These are phyloP conservation scores for Metarhizium anisopliae DNA, from an alignment of 2,329 filamentous ascomycete genomes.

Conservation along the genomic window DNA sequence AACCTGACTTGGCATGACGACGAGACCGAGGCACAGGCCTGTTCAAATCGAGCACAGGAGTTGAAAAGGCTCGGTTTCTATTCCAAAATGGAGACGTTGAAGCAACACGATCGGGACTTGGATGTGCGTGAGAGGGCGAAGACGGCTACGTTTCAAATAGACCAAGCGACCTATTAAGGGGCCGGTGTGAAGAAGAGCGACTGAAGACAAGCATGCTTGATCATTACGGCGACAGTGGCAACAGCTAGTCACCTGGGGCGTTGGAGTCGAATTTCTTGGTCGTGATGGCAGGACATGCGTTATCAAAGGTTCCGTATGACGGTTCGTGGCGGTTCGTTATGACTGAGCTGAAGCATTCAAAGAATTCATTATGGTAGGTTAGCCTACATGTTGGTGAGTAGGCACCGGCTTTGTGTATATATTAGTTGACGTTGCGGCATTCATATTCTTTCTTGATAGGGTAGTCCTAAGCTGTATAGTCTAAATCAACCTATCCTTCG, in stretches of 20 bases:
- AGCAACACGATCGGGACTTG: slow-evolving; percentile 60
- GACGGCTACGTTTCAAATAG: slow-evolving; percentile 66
- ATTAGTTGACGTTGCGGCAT: neutral
- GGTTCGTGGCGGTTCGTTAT: neutral
- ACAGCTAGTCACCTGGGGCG: neutral
- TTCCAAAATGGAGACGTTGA: slow-evolving; percentile 52
- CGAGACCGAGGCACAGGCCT: slow-evolving; percentile 53
- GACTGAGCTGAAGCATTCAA: no score
- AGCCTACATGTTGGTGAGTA: neutral
- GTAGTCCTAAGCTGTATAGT: neutral
- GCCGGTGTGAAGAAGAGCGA: neutral
- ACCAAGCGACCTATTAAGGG: slow-evolving; percentile 24
- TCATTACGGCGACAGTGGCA: neutral
- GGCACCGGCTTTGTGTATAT: neutral
- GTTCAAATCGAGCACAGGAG: slow-evolving; percentile 56
- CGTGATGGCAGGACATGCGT: neutral
- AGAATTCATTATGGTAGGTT: neutral
- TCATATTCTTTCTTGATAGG: neutral
- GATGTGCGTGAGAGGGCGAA: slow-evolving; percentile 82
- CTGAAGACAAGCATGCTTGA: neutral
- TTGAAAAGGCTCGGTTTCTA: slow-evolving; percentile 65
- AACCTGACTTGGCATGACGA: slow-evolving; percentile 83
- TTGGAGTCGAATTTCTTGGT: neutral
- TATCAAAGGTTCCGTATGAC: neutral
- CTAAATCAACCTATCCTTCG: neutral